A percentile compares a stretch with the other conserved stretches of the same genome.
Evolutionary conservation across 305 asterid genomes (phyloP).

Genomic region (Solanum chacoense): DNA sequence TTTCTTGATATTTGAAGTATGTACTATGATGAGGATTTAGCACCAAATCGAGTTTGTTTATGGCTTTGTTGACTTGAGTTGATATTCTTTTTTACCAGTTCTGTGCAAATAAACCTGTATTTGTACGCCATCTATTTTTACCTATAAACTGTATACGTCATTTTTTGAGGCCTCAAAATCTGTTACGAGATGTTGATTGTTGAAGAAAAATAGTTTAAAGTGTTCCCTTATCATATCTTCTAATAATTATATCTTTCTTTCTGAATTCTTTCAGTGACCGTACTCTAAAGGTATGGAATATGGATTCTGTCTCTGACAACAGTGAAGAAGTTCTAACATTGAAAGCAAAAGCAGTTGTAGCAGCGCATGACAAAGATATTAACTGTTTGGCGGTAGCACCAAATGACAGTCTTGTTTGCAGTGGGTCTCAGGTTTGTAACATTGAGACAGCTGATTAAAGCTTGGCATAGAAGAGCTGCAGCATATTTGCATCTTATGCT

Average conservation of each 20-base stretch:
- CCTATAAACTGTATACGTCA: background rate
- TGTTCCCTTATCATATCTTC: background rate
- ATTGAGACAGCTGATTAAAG: background rate
- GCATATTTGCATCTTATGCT: background rate
- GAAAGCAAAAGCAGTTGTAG: slow-evolving; percentile 83
- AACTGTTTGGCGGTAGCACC: slow-evolving; percentile 89
- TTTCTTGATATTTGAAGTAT: background rate
- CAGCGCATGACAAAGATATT: slow-evolving; percentile 97
- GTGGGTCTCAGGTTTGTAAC: slow-evolving; percentile 86
- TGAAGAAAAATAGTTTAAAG: background rate
- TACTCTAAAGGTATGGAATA: slow-evolving; percentile 86
- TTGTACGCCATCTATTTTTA: background rate
- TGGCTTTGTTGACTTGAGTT: background rate
- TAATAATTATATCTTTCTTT: background rate
- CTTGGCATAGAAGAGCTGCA: background rate
- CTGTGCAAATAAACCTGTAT: background rate
- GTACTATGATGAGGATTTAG: background rate
- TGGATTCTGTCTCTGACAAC: slow-evolving; percentile 49
- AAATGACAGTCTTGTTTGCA: slow-evolving; percentile 91
- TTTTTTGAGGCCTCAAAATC: background rate
- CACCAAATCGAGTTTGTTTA: background rate
- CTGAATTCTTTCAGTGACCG: slow-evolving; percentile 52
- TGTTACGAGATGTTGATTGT: background rate
- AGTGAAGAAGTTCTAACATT: slow-evolving; percentile 36
- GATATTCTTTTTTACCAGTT: background rate